Evolutionary conservation across 169 alveolate genomes (phyloP), one percentile per base, ranked within the genome.

Genomic region (Cryptosporidium tyzzeri): DNA sequence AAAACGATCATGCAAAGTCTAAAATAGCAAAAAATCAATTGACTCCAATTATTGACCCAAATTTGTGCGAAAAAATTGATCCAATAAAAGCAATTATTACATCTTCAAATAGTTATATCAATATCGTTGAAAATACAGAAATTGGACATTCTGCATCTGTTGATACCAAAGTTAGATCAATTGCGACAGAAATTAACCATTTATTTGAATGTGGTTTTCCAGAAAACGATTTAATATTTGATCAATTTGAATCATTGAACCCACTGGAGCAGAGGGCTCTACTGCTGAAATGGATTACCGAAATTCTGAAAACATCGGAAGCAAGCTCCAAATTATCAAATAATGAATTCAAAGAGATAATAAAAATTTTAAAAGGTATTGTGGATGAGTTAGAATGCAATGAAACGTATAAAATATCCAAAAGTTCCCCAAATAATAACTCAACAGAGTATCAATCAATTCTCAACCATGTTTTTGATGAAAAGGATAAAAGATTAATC

Each of bases 31-130:
- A 35, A 55, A 59, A 62, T 23, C 33, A 35, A 45, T 21, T 61
- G 18, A 62, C 75, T 14, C 65, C 80, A 58, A 59, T 80, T 39
- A 80, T 45, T 23, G 75, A 80, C 51, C 89, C 89, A 23, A 73
- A 80, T 9, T 6, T 80, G 10, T 80, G 89, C 45, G 89, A 48
- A 9, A 18, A 29, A 18, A 62, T 59, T 26, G 74, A 80, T 23
- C 89, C 89, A 39, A 80, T 80, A 0, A 45, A 80, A n/a, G 75
- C 89, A 62, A 62, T 80, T 23, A 41, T 62, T 41, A 31, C 35
- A 21, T 73, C 71, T 50, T 23, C 51, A 26, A 18, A 23, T n/a
- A 18, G 21, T 37, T 23, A 45, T 35, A 33, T 21, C n/a, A 65
- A 65, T 65, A n/a, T 18, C 2, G 73, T 67, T 67, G 51, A 33